These are phyloP conservation scores for Arabidopsis arenosa DNA, from an alignment of 345 rosid genomes.

Conservation along the genomic window DNA sequence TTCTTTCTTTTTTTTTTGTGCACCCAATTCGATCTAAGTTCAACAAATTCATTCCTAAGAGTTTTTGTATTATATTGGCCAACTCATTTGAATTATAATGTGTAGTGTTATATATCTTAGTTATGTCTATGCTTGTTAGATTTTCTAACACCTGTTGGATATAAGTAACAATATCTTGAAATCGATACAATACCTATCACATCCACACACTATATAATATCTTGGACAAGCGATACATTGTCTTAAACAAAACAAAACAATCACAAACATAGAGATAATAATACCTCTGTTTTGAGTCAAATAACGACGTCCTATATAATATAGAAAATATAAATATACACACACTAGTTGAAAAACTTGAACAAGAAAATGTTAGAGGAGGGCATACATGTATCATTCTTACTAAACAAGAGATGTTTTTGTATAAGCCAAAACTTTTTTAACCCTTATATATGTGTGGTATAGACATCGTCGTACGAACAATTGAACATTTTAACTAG, in stretches of 20 bases:
- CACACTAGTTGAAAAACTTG: conserved; percentile 2
- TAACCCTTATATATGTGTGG: neutral
- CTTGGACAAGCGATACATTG: neutral
- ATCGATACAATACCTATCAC: neutral
- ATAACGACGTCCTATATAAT: neutral
- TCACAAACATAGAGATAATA: neutral
- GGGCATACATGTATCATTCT: conserved; percentile 3
- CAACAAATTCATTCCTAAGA: neutral
- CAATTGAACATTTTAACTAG: neutral
- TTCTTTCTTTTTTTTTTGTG: neutral
- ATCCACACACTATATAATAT: conserved; percentile 9
- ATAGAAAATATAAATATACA: neutral
- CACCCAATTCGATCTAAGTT: neutral
- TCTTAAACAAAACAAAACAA: neutral
- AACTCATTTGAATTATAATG: neutral
- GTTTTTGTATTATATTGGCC: neutral
- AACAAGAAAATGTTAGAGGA: neutral
- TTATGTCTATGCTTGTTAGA: neutral
- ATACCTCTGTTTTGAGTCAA: neutral
- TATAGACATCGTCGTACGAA: neutral
- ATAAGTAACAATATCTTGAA: conserved; percentile 18
- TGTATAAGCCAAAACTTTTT: neutral
- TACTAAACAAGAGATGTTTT: neutral
- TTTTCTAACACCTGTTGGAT: neutral
- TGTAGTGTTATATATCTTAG: neutral